Evolutionary conservation across 345 rosid species (phyloP).

Genomic region (Pistacia atlantica): DNA sequence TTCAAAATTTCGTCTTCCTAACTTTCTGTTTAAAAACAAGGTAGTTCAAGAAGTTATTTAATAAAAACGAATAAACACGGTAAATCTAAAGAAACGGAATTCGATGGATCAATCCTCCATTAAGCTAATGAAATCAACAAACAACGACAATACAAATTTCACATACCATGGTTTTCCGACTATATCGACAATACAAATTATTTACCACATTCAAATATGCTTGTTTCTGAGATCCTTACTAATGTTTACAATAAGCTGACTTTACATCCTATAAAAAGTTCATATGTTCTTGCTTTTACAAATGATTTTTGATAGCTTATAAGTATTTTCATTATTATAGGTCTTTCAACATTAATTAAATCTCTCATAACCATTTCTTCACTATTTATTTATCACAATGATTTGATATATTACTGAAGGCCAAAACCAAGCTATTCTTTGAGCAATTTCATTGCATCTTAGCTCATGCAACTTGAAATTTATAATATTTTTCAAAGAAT

Average conservation of each 20-base stretch:
- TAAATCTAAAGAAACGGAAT: too few relatives aligned
- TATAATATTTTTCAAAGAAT: slow-evolving; percentile 63
- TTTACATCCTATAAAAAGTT: neutral
- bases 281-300: neutral
- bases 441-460: neutral
- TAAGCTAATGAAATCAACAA: too few relatives aligned
- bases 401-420: neutral
- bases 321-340: neutral
- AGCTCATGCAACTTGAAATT: slow-evolving; percentile 23
- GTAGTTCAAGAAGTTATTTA: too few relatives aligned
- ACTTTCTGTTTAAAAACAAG: too few relatives aligned
- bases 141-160: too few relatives aligned
- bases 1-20: neutral
- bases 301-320: neutral
- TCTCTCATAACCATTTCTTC: neutral
- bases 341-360: neutral
- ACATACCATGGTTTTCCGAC: too few relatives aligned
- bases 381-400: neutral
- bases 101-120: too few relatives aligned
- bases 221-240: neutral
- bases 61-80: too few relatives aligned
- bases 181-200: too few relatives aligned
- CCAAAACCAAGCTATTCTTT: neutral
- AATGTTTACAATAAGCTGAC: neutral
- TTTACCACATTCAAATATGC: neutral